A percentile compares a stretch with the other conserved stretches of the same genome.
Conservation (phyloP, 495 filamentous ascomycete species). For the Lasiosphaeris hirsuta region DNA sequence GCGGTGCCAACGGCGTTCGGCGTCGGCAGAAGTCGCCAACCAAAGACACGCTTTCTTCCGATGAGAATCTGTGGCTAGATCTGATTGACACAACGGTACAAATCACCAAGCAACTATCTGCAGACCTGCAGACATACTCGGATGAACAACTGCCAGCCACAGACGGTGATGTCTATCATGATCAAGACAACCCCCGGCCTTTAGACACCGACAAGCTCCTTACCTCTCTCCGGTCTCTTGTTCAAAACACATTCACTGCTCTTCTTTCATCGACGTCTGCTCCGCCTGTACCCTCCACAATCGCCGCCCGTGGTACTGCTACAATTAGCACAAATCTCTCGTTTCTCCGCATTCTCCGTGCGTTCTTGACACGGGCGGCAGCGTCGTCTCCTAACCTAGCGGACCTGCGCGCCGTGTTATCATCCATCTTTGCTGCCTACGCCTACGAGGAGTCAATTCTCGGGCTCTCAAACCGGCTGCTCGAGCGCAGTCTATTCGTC, state of each 20-base stretch:
- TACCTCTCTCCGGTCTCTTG: constrained; percentile 64
- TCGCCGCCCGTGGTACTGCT: constrained; percentile 19
- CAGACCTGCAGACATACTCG: constrained; percentile 25
- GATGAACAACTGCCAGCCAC: constrained; percentile 8
- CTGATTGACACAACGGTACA: constrained; percentile 81
- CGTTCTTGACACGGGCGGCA: constrained; percentile 83
- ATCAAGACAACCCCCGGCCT: constrained; percentile 10
- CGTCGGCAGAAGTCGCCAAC: constrained; percentile 47
- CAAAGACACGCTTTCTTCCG: constrained; percentile 64
- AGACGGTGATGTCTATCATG: constrained; percentile 24
- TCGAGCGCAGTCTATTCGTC: constrained; percentile 87
- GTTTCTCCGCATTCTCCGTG: constrained; percentile 85
- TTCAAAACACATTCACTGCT: constrained; percentile 87
- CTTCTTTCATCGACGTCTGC: constrained; percentile 68
- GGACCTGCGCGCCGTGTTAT: constrained; percentile 79
- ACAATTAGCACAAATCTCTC: constrained; percentile 57
- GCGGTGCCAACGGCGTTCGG: constrained; percentile 21
- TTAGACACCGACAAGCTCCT: constrained; percentile 57
- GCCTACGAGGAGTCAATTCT: constrained; percentile 88
- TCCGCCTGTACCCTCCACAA: constrained; percentile 20
- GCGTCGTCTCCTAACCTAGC: constrained; percentile 78
- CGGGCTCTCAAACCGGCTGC: constrained; percentile 74
- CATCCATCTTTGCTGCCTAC: constrained; percentile 90
- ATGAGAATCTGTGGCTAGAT: constrained; percentile 87
- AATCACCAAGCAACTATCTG: constrained; percentile 61